These are phyloP conservation scores for Parmelia sp. DNA, from an alignment of 495 filamentous ascomycete species.

Conservation along the genomic window DNA sequence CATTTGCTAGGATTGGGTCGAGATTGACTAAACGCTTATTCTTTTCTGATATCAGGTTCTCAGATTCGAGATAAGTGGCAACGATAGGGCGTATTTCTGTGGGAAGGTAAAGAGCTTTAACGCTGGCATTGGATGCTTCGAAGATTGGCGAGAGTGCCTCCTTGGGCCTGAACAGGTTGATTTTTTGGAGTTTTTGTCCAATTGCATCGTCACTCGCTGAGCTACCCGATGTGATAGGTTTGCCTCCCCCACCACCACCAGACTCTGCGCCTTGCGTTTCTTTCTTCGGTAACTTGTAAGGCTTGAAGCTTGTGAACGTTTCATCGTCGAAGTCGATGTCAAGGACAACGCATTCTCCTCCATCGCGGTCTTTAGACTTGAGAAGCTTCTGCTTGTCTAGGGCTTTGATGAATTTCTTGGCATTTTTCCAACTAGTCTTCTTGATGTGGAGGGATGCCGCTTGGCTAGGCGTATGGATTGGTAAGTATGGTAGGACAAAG, in stretches of 20 bases:
- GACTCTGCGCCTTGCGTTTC: conserved; percentile 38
- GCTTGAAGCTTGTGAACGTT: conserved; percentile 49
- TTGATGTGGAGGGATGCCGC: conserved; percentile 60
- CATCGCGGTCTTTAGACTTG: conserved; percentile 60
- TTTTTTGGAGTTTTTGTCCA: conserved; percentile 51
- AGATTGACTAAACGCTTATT: conserved; percentile 62
- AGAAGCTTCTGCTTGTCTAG: conserved; percentile 59
- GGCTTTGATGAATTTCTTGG: conserved; percentile 66
- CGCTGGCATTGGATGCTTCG: conserved; percentile 38
- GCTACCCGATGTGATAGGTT: conserved; percentile 36
- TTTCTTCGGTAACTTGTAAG: conserved; percentile 58
- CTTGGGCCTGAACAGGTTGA: conserved; percentile 51
- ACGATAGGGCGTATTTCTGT: conserved; percentile 51
- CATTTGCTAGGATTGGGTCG: conserved; percentile 57
- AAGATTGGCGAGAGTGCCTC: conserved; percentile 52
- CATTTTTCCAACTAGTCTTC: conserved; percentile 69
- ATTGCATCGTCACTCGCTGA: conserved; percentile 42
- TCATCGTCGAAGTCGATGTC: conserved; percentile 61
- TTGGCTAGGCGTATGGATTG: conserved; percentile 49
- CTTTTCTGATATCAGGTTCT: conserved; percentile 42
- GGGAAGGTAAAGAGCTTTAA: conserved; percentile 35
- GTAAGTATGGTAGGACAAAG: conserved; percentile 62
- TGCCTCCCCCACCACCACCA: conserved; percentile 33
- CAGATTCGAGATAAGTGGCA: conserved; percentile 43
- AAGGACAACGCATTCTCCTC: conserved; percentile 58